Base-by-base conservation (phyloP, 179 eudicot genomes). In the Beta corolliflora region DNA sequence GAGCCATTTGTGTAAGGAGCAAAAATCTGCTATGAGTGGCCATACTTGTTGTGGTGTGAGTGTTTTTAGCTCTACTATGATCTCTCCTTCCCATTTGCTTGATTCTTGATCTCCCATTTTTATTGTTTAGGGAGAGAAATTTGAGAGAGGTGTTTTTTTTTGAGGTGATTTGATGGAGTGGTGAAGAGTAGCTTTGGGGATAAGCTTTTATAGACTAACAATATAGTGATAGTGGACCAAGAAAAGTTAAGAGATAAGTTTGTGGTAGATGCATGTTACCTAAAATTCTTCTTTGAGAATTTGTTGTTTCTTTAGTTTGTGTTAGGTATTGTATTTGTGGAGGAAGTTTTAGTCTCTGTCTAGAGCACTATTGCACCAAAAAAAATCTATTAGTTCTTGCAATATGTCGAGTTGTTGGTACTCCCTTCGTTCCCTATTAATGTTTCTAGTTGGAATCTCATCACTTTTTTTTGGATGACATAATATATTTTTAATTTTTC, bases 41-140 rank as follows among this genome's bases (percentile, higher is more conserved):
- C 99, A 95, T 15, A 91, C 88, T 81, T 91, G 82, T 8, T 91
- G 80, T 61, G 92, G 80, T 56, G 73, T 83, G 16, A 80, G 16
- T 9, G 41, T 36, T 9, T 94, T 60, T 25, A 25, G 29, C 54
- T 90, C 87, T 36, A 89, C 89, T n/a, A 79, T 89, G 59, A 83
- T 86, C 74, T 89, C 90, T 81, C 99, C 97, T 82, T 93, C 87
- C 99, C 99, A 95, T 63, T 85, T 87, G 55, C 66, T 63, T 5
- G 45, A 41, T 31, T 41, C 75, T 65, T 83, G 53, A 9, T 83
- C 77, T 73, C 74, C 78, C 88, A 81, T 86, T 71, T 48, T 71
- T 46, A 7, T 21, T 9, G 36, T 14, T 25, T 25, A 25, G 29
- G 11, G 8, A 2, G 7, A 5, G 19, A 15, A 15, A 2, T 16